Base-by-base conservation (phyloP, 2,329 filamentous ascomycete species). In the Arthrobotrys conoides region DNA sequence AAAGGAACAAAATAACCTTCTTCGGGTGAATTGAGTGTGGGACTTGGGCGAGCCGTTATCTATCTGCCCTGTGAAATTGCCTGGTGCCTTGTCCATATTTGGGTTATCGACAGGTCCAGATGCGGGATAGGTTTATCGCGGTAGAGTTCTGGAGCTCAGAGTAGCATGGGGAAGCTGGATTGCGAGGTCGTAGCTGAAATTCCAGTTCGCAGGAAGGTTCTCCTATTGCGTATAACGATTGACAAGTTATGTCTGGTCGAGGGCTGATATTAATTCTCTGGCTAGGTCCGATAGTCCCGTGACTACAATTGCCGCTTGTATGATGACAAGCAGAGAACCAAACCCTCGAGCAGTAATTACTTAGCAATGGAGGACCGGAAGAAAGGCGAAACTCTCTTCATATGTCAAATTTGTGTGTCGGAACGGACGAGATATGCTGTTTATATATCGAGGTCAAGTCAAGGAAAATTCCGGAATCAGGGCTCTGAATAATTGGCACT, bases 101-200 rank as follows among this genome's bases (percentile, higher is more conserved):
- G 36, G 61, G 49, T 64, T 30, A 9, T 71, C 22, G 44, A 36
- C 41, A 38, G 44, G 61, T 48, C 24, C 10, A 30, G 33, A 53
- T 48, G 46, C 46, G 46, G 55, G 38, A 38, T 53, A 44, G 30
- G 49, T 65, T 44, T 48, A 20, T 51, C 36, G 66, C 51, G 33
- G 57, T 61, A 63, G 48, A 67, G 49, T 27, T 66, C 51, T 53
- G 51, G 51, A 49, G 63, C 61, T 44, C 27, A 30, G 41, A 51
- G 22, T 49, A 44, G 41, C 53, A 72, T 69, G 68, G 46, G 75
- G 68, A 72, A 78, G 68, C 75, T 78, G 63, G 75, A 72, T 72
- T 64, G 75, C 36, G 75, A 78, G 48, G 63, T 65, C n/a, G 68
- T 68, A 68, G 53, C 33, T 41, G 36, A 44, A n/a, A 20, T 16